A percentile compares a stretch with the other conserved stretches of the same genome.
Conservation (phyloP, 2,329 filamentous ascomycete species). For the Ophiostoma ulmi region DNA sequence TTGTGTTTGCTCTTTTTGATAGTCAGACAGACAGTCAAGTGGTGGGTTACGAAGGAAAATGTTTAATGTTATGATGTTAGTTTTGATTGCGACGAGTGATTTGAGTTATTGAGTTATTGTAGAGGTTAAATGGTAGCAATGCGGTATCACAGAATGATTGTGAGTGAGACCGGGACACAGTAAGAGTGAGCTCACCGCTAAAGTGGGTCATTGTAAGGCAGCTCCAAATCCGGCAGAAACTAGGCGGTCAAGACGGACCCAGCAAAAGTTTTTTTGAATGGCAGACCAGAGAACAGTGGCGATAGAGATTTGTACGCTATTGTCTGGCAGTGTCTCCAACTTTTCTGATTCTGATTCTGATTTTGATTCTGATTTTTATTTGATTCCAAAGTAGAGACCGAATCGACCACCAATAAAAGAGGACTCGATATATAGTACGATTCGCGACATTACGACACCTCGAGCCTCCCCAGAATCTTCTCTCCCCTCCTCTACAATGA, state of each 20-base stretch:
- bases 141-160: too few species aligned
- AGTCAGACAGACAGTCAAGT: slow-evolving; percentile 13
- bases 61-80: slow-evolving; percentile 2
- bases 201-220: neutral
- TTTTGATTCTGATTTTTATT: too few species aligned
- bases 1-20: slow-evolving; percentile 16
- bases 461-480: neutral
- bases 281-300: neutral
- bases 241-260: slow-evolving; percentile 11
- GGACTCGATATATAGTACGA: too few species aligned
- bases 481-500: neutral
- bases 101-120: neutral
- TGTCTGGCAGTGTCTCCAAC: neutral
- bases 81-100: neutral
- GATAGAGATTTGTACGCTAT: slow-evolving; percentile 8
- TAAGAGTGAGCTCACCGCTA: neutral
- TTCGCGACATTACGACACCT: neutral
- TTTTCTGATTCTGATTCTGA: neutral
- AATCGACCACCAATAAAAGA: neutral
- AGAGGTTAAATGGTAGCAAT: neutral
- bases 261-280: slow-evolving; percentile 16
- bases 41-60: neutral
- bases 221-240: neutral
- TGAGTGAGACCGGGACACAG: neutral
- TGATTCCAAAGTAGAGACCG: neutral